phyloP scores from a whole-genome alignment of 2,329 filamentous ascomycete genomes.

The Nigrospora oryzae region DNA sequence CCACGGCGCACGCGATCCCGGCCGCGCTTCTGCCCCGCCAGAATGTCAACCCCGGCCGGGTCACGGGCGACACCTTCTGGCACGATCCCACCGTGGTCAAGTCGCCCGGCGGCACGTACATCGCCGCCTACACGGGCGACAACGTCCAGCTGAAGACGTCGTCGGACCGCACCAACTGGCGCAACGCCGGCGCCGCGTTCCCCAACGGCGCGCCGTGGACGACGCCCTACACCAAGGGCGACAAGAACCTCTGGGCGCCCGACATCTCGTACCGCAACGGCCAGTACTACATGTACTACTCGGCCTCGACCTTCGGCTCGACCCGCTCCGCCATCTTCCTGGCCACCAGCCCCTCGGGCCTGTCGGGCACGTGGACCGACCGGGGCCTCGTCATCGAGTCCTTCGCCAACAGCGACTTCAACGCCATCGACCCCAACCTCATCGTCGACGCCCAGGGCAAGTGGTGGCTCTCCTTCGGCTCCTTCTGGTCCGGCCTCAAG shows the following conservation, averaged over 20 bases:
- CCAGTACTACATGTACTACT: constrained; percentile 2
- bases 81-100: neutral
- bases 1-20: neutral
- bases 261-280: neutral
- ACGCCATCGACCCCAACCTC: constrained; percentile 2
- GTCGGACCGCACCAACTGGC: neutral
- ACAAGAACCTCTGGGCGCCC: neutral
- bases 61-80: constrained; percentile 1
- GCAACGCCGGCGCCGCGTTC: neutral
- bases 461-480: neutral
- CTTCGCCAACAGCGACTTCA: neutral
- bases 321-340: constrained; percentile 1
- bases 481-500: constrained; percentile 1
- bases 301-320: constrained; percentile 1
- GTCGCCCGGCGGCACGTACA: neutral
- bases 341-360: neutral
- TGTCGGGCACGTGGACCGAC: neutral
- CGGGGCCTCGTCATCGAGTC: neutral
- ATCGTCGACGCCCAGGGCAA: neutral
- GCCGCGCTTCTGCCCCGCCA: neutral
- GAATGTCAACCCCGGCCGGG: neutral
- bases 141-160: neutral
- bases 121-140: constrained; percentile 1
- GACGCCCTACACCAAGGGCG: neutral
- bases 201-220: neutral